Evolutionary conservation across 2,329 filamentous ascomycete genomes (phyloP), one percentile per base, ranked within the genome.

Genomic region (Hypocreales sp.): DNA sequence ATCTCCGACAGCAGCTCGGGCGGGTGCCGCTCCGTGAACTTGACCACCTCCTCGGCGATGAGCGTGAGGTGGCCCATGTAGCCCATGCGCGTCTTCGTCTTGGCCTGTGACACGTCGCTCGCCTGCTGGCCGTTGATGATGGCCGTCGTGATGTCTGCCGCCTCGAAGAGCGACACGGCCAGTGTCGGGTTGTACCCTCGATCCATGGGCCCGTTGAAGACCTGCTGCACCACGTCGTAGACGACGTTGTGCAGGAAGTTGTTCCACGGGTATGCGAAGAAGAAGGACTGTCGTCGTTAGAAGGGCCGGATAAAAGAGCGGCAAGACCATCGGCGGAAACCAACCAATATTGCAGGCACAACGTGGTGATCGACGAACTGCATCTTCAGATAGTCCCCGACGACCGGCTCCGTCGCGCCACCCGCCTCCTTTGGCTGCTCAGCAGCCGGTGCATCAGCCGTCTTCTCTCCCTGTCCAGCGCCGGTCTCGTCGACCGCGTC

Each of bases 181-280:
- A 98, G 61, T 25, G 73, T 77, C 8, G 82, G 76, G 52, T 98
- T 98, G 56, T 79, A 94, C 16, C 90, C 86, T 33, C 84, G 79
- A 41, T 95, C 87, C 80, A 98, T 93, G 1, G 84, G 84, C 7
- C 90, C 90, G 47, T 98, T 98, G 53, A 98, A 95, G 1, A 98
- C 90, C 58, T 98, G 90, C 51, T 98, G 90, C 23, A 98, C 82
- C 45, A 98, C 86, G 50, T 98, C 90, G 48, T 98, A 98, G 25
- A 98, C 90, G 23, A 98, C 90, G 46, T 98, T 98, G 56, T 98
- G 90, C 24, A 98, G 67, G 47, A 98, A 98, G 51, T 98, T 98
- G 55, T 98, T 98, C 90, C 90, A 98, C 1, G 90, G 87, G 45
- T 95, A 98, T 33, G 79, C 74, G 61, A 98, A 98, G 58, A 98